Base-by-base conservation (phyloP, 345 rosid species). In the Jatropha curcas region DNA sequence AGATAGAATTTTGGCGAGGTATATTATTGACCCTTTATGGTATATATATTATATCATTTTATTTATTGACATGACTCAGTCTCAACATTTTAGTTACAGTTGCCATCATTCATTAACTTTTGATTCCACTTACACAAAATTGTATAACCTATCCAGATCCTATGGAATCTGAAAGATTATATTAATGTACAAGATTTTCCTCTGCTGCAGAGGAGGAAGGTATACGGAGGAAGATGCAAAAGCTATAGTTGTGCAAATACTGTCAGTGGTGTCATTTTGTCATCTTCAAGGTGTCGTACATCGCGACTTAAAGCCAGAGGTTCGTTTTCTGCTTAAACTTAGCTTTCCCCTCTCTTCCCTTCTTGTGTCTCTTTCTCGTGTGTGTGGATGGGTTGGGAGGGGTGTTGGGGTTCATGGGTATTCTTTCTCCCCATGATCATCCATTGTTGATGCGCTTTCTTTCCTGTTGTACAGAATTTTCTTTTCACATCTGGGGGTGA, bases 201-300 rank as follows among this genome's bases (percentile, higher is more conserved):
- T 72, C 31, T 53, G 51, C 64, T 67, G 39, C 84, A 96, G 99
- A 87, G 99, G 99, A 71, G 98, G 99, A 81, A 88, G 91, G 77
- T 96, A 88, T 77, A 78, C 85, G 2, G 99, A 96, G 81, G 93
- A 88, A 50, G 99, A 93, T 82, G 94, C 98, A 58, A 96, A 88
- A 77, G 82, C 75, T 31, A 90, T 91, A 52, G 72, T 93, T 82
- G 80, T 86, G 65, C 96, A 93, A 77, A 89, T 96, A 71, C 83
- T 96, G 81, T 83, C 85, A 45, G 95, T 90, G 37, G 93, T 91
- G 79, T 85, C 99, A 4, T 96, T 88, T 85, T 96, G 90, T 72
- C 98, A 93, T 85, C 92, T 93, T 79, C 95, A 96, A 85, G 99
- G 98, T 48, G 98, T 93, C 80, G 97, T 93, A 60, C 98, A 96